phyloP scores from a whole-genome alignment of 805 yeast species.

The Candida coquimbonensis region DNA sequence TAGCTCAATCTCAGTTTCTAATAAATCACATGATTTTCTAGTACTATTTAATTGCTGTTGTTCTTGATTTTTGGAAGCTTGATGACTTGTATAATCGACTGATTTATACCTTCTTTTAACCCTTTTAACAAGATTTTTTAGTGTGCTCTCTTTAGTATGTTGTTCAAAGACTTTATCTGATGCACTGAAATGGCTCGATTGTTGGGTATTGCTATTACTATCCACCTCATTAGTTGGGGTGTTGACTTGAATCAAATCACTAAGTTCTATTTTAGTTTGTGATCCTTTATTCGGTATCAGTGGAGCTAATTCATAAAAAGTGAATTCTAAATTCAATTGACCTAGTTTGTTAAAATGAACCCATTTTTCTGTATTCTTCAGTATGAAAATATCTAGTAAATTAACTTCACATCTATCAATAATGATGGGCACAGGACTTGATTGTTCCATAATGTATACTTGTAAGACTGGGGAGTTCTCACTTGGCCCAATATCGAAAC shows the following conservation, averaged over 20 bases:
- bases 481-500: conserved; percentile 18
- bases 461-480: conserved; percentile 6
- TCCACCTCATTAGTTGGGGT: too few species aligned
- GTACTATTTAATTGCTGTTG: neutral
- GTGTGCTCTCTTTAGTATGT: conserved; percentile 13
- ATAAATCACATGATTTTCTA: neutral
- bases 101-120: conserved; percentile 18
- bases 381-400: conserved; percentile 12
- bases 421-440: conserved; percentile 9
- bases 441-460: conserved; percentile 16
- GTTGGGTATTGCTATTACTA: too few species aligned
- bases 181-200: conserved; percentile 8
- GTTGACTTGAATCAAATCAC: neutral
- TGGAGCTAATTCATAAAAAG: conserved; percentile 20
- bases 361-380: conserved; percentile 11
- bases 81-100: neutral
- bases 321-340: conserved; percentile 17
- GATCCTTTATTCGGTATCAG: conserved; percentile 13
- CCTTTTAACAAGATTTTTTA: conserved; percentile 13
- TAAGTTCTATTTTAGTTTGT: neutral
- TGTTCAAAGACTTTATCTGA: conserved; percentile 21
- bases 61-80: conserved; percentile 1
- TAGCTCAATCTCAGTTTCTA: conserved; percentile 1
- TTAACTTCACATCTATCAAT: conserved; percentile 13
- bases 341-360: conserved; percentile 10